Base-by-base conservation (phyloP, 176 grass and related monocot species). In the Oryza punctata region DNA sequence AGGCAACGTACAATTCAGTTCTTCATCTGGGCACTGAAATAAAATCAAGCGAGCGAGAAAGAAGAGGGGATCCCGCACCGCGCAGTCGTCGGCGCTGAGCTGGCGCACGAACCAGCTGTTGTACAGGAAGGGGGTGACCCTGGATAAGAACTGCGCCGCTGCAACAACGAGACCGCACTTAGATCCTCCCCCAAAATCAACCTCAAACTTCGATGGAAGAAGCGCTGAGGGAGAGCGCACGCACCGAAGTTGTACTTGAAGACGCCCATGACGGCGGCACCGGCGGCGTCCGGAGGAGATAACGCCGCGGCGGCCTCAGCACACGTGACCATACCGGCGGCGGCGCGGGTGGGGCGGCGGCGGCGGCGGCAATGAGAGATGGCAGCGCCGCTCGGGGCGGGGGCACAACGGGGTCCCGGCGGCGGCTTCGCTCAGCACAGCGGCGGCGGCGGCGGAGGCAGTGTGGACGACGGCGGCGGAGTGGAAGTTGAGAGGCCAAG, bases 71-170 rank as follows among this genome's bases (percentile, higher is more conserved):
- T 33, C 73, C 69, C 86, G 33, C 76, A 95, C 96, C 13, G 96
- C 96, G 33, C 92, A 91, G 67, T 94, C 93, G 18, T 90, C 87
- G 52, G 78, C 87, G 73, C 59, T 85, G 69, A 99, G 96, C 41
- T 96, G 89, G 69, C 96, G 94, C 86, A 99, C 91, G 73, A 96
- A 96, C 96, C 93, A 99, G 27, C 86, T 72, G 79, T 99, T 99
- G 87, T 90, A 99, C 12, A 99, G 30, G 86, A 99, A 99, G 1
- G 93, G 96, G 71, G 96, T 90, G 27, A 80, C 45, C 67, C 93
- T 94, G n/a, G 96, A 94, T 40, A 99, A 78, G 72, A 99, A 89
- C 82, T 99, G 96, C 9, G 96, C 94, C 65, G 96, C 96, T 96
- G 81, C 67, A 87, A 63, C 68, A 74, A 13, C 30, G 23, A 14